Percentiles rank a stretch among this genome's conserved stretches.
Evolutionary conservation across 2,329 filamentous ascomycete species (phyloP).

Genomic region (Thelonectria rubi): DNA sequence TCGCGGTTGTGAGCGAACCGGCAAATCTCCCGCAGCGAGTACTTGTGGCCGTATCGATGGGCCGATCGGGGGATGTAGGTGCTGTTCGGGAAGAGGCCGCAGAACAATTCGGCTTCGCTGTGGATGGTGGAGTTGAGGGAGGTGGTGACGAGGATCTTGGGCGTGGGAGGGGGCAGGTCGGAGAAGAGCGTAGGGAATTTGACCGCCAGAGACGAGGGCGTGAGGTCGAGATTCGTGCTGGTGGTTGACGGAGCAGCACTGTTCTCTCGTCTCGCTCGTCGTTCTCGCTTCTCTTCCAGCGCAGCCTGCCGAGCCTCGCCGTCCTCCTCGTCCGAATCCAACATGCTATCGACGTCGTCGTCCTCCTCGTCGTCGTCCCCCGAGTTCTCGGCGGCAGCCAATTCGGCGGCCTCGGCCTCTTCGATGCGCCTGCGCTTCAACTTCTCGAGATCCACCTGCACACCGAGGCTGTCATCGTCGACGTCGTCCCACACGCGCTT

Average conservation of each 20-base stretch:
- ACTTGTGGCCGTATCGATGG: slow-evolving; percentile 88
- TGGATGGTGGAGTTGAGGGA: slow-evolving; percentile 90
- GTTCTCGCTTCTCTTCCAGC: slow-evolving; percentile 55
- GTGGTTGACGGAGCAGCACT: slow-evolving; percentile 67
- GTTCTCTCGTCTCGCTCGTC: slow-evolving; percentile 57
- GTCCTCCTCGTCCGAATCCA: slow-evolving; percentile 70
- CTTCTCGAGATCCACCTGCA: slow-evolving; percentile 66
- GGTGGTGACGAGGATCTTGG: slow-evolving; percentile 93
- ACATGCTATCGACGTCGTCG: slow-evolving; percentile 80
- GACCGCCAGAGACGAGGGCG: slow-evolving; percentile 65
- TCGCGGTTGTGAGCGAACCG: slow-evolving; percentile 83
- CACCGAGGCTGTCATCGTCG: slow-evolving; percentile 67
- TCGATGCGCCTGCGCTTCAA: slow-evolving; percentile 66
- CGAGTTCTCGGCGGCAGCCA: slow-evolving; percentile 56
- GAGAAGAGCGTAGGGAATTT: slow-evolving; percentile 72
- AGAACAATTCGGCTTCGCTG: slow-evolving; percentile 80
- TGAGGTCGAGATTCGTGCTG: slow-evolving; percentile 71
- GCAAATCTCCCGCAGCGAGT: slow-evolving; percentile 89
- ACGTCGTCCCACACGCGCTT: slow-evolving; percentile 91
- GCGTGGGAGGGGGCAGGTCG: slow-evolving; percentile 66
- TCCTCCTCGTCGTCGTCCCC: slow-evolving; percentile 59
- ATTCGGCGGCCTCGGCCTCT: slow-evolving; percentile 61
- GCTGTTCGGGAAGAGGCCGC: slow-evolving; percentile 83
- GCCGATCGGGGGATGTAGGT: slow-evolving; percentile 88
- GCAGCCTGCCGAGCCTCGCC: slow-evolving; percentile 57